These are phyloP conservation scores for Pichia kudriavzevii DNA, from an alignment of 1,139 yeast genomes.

Conservation along the genomic window DNA sequence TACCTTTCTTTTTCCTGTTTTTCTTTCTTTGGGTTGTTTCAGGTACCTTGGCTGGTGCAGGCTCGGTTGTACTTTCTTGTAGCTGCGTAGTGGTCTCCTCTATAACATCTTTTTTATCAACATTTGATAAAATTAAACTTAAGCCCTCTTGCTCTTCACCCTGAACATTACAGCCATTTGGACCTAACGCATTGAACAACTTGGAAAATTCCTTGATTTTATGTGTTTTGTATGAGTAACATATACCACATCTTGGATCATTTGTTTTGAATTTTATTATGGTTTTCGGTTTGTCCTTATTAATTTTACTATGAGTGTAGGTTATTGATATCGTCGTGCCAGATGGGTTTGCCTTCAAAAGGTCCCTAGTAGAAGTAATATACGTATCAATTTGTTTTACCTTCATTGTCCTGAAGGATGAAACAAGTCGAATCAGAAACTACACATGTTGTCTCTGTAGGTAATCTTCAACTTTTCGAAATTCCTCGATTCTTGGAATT, in stretches of 20 bases:
- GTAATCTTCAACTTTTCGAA: no score
- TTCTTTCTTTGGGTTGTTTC: conserved; percentile 12
- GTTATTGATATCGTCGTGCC: conserved; percentile 41
- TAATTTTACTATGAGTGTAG: conserved; percentile 28
- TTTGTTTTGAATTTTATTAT: conserved; percentile 57
- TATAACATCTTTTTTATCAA: conserved; percentile 11
- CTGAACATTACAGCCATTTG: conserved; percentile 45
- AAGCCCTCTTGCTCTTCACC: conserved; percentile 18
- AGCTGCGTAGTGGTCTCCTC: not conserved
- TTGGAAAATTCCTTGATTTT: conserved; percentile 75
- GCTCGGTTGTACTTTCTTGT: not conserved
- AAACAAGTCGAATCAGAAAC: no score
- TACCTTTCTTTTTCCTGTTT: conserved; percentile 24
- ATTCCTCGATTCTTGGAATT: no score
- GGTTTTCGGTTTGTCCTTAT: conserved; percentile 16
- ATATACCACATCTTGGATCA: conserved; percentile 64
- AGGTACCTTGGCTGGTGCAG: not conserved
- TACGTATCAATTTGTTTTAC: conserved; percentile 42
- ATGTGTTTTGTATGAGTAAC: conserved; percentile 53
- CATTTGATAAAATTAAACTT: conserved; percentile 15
- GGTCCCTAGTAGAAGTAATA: conserved; percentile 39
- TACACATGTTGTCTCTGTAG: no score
- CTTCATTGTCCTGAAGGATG: conserved; percentile 7
- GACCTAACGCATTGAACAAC: conserved; percentile 76
- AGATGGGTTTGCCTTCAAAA: conserved; percentile 44